Percentiles rank a stretch among this genome's conserved stretches.
These are phyloP conservation scores for Aspergillus nanangensis DNA, from an alignment of 495 filamentous ascomycete species.

Conservation along the genomic window DNA sequence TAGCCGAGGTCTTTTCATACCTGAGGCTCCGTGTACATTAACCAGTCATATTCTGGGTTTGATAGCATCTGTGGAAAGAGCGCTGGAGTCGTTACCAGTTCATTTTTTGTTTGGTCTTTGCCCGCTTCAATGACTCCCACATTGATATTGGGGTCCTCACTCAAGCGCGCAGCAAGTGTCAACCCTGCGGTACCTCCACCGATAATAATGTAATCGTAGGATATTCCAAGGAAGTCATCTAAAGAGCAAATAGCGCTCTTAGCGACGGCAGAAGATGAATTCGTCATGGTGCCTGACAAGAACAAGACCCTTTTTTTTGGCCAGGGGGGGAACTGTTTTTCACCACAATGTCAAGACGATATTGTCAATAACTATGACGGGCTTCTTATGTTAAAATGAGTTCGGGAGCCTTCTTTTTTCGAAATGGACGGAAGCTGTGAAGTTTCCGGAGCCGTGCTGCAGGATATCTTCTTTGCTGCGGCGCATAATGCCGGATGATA, in stretches of 20 bases:
- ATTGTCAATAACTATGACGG: too few species aligned
- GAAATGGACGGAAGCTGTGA: too few species aligned
- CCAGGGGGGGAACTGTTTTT: too few species aligned
- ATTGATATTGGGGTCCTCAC: constrained; percentile 34
- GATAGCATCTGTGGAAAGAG: constrained; percentile 38
- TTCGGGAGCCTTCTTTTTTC: too few species aligned
- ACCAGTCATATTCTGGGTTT: constrained; percentile 55
- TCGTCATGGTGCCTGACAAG: background rate
- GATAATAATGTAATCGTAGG: constrained; percentile 33
- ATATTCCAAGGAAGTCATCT: background rate
- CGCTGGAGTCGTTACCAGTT: constrained; percentile 42
- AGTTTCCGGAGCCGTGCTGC: too few species aligned
- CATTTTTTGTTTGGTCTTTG: constrained; percentile 40
- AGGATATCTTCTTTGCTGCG: too few species aligned
- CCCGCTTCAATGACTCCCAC: constrained; percentile 56
- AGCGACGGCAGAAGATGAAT: background rate
- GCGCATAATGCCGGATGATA: too few species aligned
- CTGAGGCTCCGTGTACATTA: constrained; percentile 49
- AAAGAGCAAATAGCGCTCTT: background rate
- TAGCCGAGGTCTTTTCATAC: constrained; percentile 12
- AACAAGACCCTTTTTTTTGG: background rate
- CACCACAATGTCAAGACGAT: too few species aligned
- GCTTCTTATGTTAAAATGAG: too few species aligned
- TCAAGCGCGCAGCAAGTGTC: constrained; percentile 43
- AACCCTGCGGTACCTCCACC: constrained; percentile 48